Percentiles rank a stretch among this genome's conserved stretches.
Evolutionary conservation across 352 stramenopile species (phyloP).

Genomic region (Phytophthora rubi): DNA sequence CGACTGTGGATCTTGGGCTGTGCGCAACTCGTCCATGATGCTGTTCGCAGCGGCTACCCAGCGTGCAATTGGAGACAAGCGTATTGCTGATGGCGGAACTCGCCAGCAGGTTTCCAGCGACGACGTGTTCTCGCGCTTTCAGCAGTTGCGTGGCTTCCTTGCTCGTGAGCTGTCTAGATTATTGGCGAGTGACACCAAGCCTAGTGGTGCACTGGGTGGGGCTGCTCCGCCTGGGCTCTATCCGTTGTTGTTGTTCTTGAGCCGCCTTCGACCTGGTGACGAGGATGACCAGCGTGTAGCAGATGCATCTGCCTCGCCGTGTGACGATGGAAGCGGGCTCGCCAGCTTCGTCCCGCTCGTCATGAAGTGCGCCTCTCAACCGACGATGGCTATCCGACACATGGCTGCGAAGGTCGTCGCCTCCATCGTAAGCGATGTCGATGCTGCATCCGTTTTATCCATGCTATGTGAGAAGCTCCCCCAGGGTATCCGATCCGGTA

Average conservation of each 20-base stretch:
- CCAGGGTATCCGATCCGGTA: slow-evolving; percentile 31
- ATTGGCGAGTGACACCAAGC: slow-evolving; percentile 28
- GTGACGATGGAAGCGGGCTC: slow-evolving; percentile 29
- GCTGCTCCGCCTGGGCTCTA: slow-evolving; percentile 69
- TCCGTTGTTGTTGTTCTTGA: slow-evolving; percentile 81
- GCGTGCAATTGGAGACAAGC: slow-evolving; percentile 83
- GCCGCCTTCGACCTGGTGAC: slow-evolving; percentile 70
- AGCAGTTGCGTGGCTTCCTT: slow-evolving; percentile 69
- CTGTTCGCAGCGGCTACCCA: slow-evolving; percentile 86
- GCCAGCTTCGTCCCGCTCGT: slow-evolving; percentile 73
- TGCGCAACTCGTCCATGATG: slow-evolving; percentile 94
- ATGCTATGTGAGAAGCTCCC: slow-evolving; percentile 51
- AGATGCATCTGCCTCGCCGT: slow-evolving; percentile 14
- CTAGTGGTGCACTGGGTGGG: slow-evolving; percentile 24
- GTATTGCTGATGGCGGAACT: slow-evolving; percentile 76
- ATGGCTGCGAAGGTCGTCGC: slow-evolving; percentile 85
- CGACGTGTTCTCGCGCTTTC: slow-evolving; percentile 85
- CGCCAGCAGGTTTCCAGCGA: slow-evolving; percentile 65
- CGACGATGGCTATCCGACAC: slow-evolving; percentile 75
- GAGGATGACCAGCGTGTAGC: slow-evolving; percentile 48
- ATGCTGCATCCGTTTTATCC: slow-evolving; percentile 51
- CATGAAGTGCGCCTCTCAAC: slow-evolving; percentile 67
- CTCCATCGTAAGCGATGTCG: slow-evolving; percentile 63
- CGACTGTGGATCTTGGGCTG: slow-evolving; percentile 83
- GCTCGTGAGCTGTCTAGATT: slow-evolving; percentile 59